Percentiles rank a stretch among this genome's conserved stretches.
phyloP scores from a whole-genome alignment of 768 basidiomycete species.

The Clitopilus passeckerianus region DNA sequence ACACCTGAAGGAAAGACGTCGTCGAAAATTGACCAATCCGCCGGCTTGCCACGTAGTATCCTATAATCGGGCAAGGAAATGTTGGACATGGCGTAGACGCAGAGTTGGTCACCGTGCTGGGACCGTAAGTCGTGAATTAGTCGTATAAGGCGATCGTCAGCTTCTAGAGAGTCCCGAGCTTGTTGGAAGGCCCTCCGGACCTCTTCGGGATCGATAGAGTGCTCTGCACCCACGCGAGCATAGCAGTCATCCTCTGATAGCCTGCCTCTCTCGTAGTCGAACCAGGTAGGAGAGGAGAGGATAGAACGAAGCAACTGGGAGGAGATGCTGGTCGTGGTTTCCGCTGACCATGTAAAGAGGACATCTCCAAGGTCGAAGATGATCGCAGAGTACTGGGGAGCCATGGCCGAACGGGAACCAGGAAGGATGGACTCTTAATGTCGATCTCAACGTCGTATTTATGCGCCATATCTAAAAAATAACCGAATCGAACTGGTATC shows the following conservation, averaged over 20 bases:
- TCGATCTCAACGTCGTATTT: neutral
- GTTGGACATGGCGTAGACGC: conserved; percentile 55
- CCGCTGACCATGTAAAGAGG: conserved; percentile 48
- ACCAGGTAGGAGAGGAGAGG: conserved; percentile 43
- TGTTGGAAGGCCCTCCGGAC: conserved; percentile 39
- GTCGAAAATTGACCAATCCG: conserved; percentile 45
- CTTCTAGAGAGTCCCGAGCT: conserved; percentile 41
- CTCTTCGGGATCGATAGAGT: conserved; percentile 29
- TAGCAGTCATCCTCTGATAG: conserved; percentile 42
- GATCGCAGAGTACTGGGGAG: conserved; percentile 24
- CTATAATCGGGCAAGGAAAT: conserved; percentile 50
- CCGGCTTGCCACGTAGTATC: conserved; percentile 37
- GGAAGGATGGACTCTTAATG: neutral
- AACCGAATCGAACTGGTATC: conserved; percentile 3
- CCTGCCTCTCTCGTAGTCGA: conserved; percentile 46
- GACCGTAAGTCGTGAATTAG: conserved; percentile 42
- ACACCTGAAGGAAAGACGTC: conserved; percentile 46
- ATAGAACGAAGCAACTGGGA: conserved; percentile 34
- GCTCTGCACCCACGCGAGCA: conserved; percentile 30
- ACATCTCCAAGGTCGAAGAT: conserved; percentile 56
- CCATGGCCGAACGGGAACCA: conserved; percentile 4
- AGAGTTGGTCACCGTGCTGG: conserved; percentile 25
- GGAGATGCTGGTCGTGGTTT: conserved; percentile 38
- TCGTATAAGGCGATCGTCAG: conserved; percentile 37
- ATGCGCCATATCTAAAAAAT: neutral